phyloP scores from a whole-genome alignment of 129 eudicot species.

The Arctium lappa region DNA sequence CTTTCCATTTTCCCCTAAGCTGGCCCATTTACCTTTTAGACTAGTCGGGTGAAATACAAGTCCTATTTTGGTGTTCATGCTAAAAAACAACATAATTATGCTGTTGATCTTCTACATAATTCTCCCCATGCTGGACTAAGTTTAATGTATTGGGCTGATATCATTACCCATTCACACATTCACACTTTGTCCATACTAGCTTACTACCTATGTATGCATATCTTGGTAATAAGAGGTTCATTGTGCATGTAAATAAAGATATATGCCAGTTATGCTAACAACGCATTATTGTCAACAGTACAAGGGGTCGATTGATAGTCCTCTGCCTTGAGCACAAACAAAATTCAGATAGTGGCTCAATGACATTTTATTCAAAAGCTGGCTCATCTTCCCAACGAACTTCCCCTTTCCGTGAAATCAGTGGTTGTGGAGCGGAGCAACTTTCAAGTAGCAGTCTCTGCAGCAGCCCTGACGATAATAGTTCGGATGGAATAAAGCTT shows the following conservation, averaged over 20 bases:
- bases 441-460: conserved; percentile 61
- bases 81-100: neutral
- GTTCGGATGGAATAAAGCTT: conserved; percentile 72
- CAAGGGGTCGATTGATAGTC: conserved; percentile 83
- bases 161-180: neutral
- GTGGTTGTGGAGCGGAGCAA: conserved; percentile 60
- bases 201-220: neutral
- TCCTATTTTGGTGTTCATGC: neutral
- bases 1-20: neutral
- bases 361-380: conserved; percentile 56
- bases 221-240: neutral
- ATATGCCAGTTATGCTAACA: neutral
- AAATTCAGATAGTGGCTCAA: conserved; percentile 74
- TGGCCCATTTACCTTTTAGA: neutral
- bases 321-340: conserved; percentile 77
- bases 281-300: conserved; percentile 43
- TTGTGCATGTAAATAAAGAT: neutral
- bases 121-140: neutral
- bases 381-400: conserved; percentile 62
- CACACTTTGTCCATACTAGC: neutral
- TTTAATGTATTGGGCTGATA: conserved; percentile 1
- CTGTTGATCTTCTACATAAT: neutral
- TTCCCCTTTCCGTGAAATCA: conserved; percentile 61
- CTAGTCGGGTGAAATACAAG: neutral
- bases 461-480: conserved; percentile 91